phyloP scores from a whole-genome alignment of 352 stramenopile species.

The Globisporangium nunn region DNA sequence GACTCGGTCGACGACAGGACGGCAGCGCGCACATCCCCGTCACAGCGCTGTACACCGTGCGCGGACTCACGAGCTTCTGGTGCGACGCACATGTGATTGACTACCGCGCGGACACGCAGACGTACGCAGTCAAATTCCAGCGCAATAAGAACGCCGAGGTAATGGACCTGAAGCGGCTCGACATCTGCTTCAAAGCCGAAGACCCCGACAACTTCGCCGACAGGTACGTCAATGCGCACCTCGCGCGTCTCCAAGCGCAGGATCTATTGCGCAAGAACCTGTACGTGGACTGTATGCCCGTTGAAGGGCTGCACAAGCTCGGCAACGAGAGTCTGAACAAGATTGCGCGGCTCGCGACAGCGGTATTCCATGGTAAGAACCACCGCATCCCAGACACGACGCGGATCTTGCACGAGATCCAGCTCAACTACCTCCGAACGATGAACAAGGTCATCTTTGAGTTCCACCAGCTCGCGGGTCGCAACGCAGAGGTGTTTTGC shows the following conservation, averaged over 20 bases:
- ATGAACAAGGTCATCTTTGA: constrained; percentile 91
- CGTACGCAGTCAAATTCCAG: constrained; percentile 58
- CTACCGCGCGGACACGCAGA: constrained; percentile 30
- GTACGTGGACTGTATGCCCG: constrained; percentile 84
- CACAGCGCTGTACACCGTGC: constrained; percentile 59
- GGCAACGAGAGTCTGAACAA: constrained; percentile 73
- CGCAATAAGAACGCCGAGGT: constrained; percentile 56
- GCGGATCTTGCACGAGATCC: constrained; percentile 82
- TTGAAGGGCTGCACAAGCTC: constrained; percentile 78
- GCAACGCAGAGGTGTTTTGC: constrained; percentile 56
- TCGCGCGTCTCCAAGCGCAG: constrained; percentile 50
- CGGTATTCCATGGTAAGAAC: constrained; percentile 62
- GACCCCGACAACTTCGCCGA: constrained; percentile 74
- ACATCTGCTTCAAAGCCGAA: constrained; percentile 82
- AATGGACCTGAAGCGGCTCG: constrained; percentile 38
- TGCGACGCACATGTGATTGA: constrained; percentile 50
- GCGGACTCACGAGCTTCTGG: constrained; percentile 56
- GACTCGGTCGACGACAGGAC: constrained; percentile 35
- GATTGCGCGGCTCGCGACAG: constrained; percentile 59
- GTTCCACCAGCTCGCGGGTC: constrained; percentile 43
- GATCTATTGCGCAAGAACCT: constrained; percentile 66
- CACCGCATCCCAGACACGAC: constrained; percentile 66
- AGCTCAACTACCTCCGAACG: constrained; percentile 86
- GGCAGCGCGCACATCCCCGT: constrained; percentile 59
- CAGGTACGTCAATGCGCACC: constrained; percentile 56